Evolutionary conservation across 495 filamentous ascomycete genomes (phyloP), one percentile per base, ranked within the genome.

Genomic region (Parathielavia hyrcaniae): DNA sequence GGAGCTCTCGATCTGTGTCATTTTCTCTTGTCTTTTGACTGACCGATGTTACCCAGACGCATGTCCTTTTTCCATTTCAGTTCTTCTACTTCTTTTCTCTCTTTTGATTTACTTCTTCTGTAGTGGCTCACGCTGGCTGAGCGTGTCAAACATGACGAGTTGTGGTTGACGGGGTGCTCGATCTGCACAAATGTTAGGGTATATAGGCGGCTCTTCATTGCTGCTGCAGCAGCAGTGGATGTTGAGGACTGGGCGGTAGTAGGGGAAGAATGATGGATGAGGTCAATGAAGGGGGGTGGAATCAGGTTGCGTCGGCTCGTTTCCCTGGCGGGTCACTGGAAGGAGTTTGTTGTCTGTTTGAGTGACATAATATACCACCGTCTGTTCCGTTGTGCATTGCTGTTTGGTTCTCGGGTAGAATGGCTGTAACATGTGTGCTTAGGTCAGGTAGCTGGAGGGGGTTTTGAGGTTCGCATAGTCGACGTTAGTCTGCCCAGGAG

Each of bases 281-380:
- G 22, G 26, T 41, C 14, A 57, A 20, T 56, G 47, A 44, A 8
- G 54, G 17, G n/a, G 23, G 16, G 20, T 23, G 17, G 17, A 26
- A 30, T 1, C 16, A 40, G 20, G 34, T 56, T 17, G 14, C 8
- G 30, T 26, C 34, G 22, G 20, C 53, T 49, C 20, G 26, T 56
- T 56, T 48, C 19, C 36, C 44, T 48, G 55, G 19, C 32, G 22
- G 53, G 14, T 10, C 47, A 17, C 39, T n/a, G 20, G 32, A 16
- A 34, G 55, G 46, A 40, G 38, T 50, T 41, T 48, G 26, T 36
- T 30, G 26, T 35, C 50, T 57, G 54, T 35, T 57, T 57, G 54
- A 35, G 19, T 47, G 20, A 48, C 4, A 30, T 19, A 57, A 50
- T 57, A 57, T 57, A 57, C 47, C 55, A 44, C 47, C 50, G 55